Evolutionary conservation across 768 basidiomycete species (phyloP).

Genomic region (Naganishia vishniacii): DNA sequence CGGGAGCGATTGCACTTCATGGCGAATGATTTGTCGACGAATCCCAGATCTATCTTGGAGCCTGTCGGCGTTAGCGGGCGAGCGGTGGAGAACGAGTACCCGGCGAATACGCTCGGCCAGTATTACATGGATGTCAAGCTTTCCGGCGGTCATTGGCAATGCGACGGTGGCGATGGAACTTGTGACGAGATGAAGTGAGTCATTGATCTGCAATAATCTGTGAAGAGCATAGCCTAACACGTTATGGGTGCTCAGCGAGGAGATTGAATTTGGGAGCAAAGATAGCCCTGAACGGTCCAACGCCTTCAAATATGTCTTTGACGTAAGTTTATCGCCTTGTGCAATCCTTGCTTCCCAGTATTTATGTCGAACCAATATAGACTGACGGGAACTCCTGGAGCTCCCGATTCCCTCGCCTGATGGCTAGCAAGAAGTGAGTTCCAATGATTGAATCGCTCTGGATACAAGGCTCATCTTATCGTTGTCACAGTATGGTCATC

Average conservation of each 20-base stretch:
- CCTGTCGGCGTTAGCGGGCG: slow-evolving; percentile 41
- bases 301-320: slow-evolving; percentile 50
- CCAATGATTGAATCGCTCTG: background rate
- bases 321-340: slow-evolving; percentile 36
- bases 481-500: slow-evolving; percentile 44
- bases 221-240: background rate
- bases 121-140: slow-evolving; percentile 49
- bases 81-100: slow-evolving; percentile 38
- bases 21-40: slow-evolving; percentile 39
- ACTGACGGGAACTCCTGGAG: slow-evolving; percentile 50
- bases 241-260: slow-evolving; percentile 25
- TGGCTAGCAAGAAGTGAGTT: slow-evolving; percentile 48
- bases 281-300: slow-evolving; percentile 47
- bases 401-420: slow-evolving; percentile 48
- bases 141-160: slow-evolving; percentile 48
- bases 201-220: too few relatives aligned
- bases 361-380: slow-evolving; percentile 21
- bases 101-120: slow-evolving; percentile 37
- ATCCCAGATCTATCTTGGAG: slow-evolving; percentile 37
- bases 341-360: background rate
- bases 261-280: slow-evolving; percentile 44
- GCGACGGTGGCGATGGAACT: slow-evolving; percentile 46
- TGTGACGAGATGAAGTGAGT: slow-evolving; percentile 48
- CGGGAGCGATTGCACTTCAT: slow-evolving; percentile 47
- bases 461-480: background rate